Percentiles rank a stretch among this genome's conserved stretches.
Evolutionary conservation across 148 eudicot species (phyloP).

Genomic region (Silene conica): DNA sequence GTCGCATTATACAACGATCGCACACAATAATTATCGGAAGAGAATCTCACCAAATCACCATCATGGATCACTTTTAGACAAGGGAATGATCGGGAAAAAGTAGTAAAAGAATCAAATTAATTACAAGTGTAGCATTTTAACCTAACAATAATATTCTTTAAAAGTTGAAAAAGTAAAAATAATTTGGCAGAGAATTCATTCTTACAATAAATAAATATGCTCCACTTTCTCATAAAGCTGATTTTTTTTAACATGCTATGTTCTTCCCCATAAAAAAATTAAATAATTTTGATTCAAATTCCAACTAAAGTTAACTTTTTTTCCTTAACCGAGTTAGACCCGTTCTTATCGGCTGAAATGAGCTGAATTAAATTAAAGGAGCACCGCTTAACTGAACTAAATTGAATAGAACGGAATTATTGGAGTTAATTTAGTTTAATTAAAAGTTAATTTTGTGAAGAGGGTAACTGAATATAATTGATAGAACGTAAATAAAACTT

Average conservation of each 20-base stretch:
- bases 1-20: too few relatives aligned
- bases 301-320: neutral
- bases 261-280: neutral
- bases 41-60: too few relatives aligned
- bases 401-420: too few relatives aligned
- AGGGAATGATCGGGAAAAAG: neutral
- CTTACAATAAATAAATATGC: neutral
- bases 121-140: neutral
- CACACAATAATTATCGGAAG: too few relatives aligned
- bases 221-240: constrained; percentile 9
- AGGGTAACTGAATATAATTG: too few relatives aligned
- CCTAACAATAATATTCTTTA: neutral
- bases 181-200: neutral
- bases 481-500: too few relatives aligned
- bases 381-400: too few relatives aligned
- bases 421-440: too few relatives aligned
- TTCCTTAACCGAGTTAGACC: neutral
- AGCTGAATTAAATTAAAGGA: too few relatives aligned
- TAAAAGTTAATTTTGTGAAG: too few relatives aligned
- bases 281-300: neutral
- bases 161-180: neutral
- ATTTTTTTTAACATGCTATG: neutral
- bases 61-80: too few relatives aligned
- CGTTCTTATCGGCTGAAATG: too few relatives aligned
- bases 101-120: neutral